Evolutionary conservation across 225 moss, liverwort and hornwort genomes (phyloP).

Genomic region (Ulota crispa): DNA sequence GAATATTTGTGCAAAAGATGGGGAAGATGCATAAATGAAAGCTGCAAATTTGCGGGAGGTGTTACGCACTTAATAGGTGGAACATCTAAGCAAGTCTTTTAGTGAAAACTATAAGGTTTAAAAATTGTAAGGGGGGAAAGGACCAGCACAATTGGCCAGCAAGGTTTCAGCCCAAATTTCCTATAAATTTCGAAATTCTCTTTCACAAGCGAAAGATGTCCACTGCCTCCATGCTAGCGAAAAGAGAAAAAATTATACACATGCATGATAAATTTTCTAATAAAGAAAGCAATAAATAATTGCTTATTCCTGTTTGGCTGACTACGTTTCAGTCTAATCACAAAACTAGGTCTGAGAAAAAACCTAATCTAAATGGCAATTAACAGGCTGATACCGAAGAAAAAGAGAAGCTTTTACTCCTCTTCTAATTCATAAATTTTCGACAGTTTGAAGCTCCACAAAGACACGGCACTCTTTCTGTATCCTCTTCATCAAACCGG

Average conservation of each 20-base stretch:
- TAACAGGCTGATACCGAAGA: not conserved
- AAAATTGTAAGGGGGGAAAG: slow-evolving; percentile 29
- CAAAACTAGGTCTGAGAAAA: slow-evolving; percentile 39
- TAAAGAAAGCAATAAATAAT: slow-evolving; percentile 52
- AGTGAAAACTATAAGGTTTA: slow-evolving; percentile 35
- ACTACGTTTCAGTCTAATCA: slow-evolving; percentile 21
- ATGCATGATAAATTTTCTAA: slow-evolving; percentile 26
- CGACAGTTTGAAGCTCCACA: slow-evolving; percentile 89
- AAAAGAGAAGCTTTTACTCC: not conserved
- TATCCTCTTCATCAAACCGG: slow-evolving; percentile 92
- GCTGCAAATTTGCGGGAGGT: not conserved
- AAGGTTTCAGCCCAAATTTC: slow-evolving; percentile 19
- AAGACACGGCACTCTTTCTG: slow-evolving; percentile 80
- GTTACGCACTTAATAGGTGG: not conserved
- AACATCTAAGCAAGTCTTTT: slow-evolving; percentile 20
- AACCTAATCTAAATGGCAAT: slow-evolving; percentile 1
- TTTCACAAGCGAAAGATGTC: slow-evolving; percentile 8
- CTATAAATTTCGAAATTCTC: slow-evolving; percentile 31
- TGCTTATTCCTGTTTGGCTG: slow-evolving; percentile 39
- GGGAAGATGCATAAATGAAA: not conserved
- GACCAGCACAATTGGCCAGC: slow-evolving; percentile 14
- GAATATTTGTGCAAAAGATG: too few species aligned
- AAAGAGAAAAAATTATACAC: slow-evolving; percentile 29
- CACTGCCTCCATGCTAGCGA: slow-evolving; percentile 28
- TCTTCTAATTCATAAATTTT: slow-evolving; percentile 73